A percentile compares a stretch with the other conserved stretches of the same genome.
Evolutionary conservation across 1,284 basidiomycete genomes (phyloP).

Genomic region (Pterulicium gracile): DNA sequence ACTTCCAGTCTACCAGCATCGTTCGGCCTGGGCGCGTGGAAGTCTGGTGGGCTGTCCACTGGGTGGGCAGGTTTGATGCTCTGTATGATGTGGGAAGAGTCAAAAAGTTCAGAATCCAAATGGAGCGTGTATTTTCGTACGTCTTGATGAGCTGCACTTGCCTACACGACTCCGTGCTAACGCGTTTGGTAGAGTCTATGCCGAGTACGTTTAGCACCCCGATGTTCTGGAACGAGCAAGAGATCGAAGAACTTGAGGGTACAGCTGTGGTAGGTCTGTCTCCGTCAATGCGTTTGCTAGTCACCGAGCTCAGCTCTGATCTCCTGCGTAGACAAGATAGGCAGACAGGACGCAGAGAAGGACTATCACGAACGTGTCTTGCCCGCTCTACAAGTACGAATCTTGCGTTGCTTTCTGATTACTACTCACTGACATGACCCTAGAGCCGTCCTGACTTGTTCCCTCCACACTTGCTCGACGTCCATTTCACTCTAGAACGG

Average conservation of each 20-base stretch:
- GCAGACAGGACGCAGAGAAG: slow-evolving; percentile 72
- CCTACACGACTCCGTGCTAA: slow-evolving; percentile 2
- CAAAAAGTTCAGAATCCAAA: slow-evolving; percentile 41
- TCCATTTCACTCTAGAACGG: slow-evolving; percentile 59
- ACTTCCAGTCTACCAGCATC: slow-evolving; percentile 58
- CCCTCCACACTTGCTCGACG: slow-evolving; percentile 29
- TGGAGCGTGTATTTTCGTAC: slow-evolving; percentile 66
- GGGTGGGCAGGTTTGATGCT: slow-evolving; percentile 88
- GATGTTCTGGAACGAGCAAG: slow-evolving; percentile 85
- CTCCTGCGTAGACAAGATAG: slow-evolving; percentile 78
- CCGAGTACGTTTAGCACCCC: slow-evolving; percentile 79
- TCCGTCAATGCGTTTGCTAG: slow-evolving; percentile 3
- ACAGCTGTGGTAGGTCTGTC: slow-evolving; percentile 78
- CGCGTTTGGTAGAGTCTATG: slow-evolving; percentile 36
- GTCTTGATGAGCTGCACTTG: slow-evolving; percentile 14
- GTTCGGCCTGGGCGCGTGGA: slow-evolving; percentile 57
- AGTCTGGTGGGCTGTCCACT: slow-evolving; percentile 38
- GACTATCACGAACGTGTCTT: slow-evolving; percentile 61
- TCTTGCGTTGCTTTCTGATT: slow-evolving; percentile 3
- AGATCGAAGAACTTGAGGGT: slow-evolving; percentile 71
- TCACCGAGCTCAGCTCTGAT: slow-evolving; percentile 4
- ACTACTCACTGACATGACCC: not conserved
- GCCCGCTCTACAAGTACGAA: slow-evolving; percentile 53
- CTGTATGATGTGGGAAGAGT: slow-evolving; percentile 91
- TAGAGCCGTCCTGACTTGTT: slow-evolving; percentile 64